Conservation (phyloP, 345 rosid species). For the Geranium rotundifolium region DNA sequence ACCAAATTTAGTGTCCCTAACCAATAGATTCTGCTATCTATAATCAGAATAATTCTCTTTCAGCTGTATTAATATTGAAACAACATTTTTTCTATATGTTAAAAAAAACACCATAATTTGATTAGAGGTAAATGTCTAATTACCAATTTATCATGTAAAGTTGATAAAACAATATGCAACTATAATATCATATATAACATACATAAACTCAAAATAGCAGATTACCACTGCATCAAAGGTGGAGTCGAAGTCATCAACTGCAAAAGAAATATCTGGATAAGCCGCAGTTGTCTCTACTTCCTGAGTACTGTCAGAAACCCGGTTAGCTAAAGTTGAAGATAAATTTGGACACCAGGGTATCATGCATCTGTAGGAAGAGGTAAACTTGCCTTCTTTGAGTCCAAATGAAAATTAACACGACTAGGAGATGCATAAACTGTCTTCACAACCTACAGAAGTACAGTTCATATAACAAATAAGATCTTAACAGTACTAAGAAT, state of each 20-base stretch:
- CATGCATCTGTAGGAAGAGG: constrained; percentile 5
- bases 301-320: constrained; percentile 24
- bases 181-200: neutral
- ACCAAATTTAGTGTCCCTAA: no score
- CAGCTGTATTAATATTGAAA: neutral
- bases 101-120: no score
- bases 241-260: constrained; percentile 92
- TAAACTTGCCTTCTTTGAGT: constrained; percentile 67
- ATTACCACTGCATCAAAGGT: constrained; percentile 94
- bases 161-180: neutral
- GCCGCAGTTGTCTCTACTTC: constrained; percentile 92
- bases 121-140: no score
- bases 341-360: neutral
- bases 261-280: constrained; percentile 94
- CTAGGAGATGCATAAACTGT: constrained; percentile 97
- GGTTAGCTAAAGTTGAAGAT: constrained; percentile 20
- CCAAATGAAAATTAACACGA: constrained; percentile 85
- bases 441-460: constrained; percentile 67
- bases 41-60: neutral
- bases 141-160: no score
- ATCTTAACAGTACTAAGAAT: constrained; percentile 2
- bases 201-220: constrained; percentile 3
- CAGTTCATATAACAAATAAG: constrained; percentile 11
- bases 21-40: no score
- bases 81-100: no score